Percentiles rank a stretch among this genome's conserved stretches.
These are phyloP conservation scores for Atkinsonella hypoxylon DNA, from an alignment of 2,329 filamentous ascomycete species.

Conservation along the genomic window DNA sequence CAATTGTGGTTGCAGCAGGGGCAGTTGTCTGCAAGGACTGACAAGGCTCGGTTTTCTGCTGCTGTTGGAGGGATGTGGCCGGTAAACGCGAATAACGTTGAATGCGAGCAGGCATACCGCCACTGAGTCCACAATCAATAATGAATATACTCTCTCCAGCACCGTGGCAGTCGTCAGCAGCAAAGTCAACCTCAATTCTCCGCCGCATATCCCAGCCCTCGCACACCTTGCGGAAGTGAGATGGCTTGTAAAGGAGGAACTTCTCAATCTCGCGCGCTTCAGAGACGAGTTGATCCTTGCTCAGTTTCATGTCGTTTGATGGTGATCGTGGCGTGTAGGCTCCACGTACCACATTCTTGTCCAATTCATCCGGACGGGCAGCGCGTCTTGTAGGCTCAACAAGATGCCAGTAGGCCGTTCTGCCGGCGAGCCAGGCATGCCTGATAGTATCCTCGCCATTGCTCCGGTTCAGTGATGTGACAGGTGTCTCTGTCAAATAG, in stretches of 20 bases:
- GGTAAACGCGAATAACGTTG: conserved; percentile 30
- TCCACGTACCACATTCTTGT: conserved; percentile 53
- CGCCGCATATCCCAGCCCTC: conserved; percentile 88
- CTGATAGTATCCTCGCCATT: conserved; percentile 46
- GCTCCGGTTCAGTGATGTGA: conserved; percentile 35
- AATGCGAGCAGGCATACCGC: conserved; percentile 35
- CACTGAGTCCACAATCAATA: conserved; percentile 58
- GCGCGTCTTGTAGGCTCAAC: conserved; percentile 65
- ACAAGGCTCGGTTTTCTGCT: conserved; percentile 4
- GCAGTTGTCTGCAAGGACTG: background rate
- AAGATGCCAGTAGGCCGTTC: conserved; percentile 69
- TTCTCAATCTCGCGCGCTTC: conserved; percentile 75
- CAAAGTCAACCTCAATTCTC: conserved; percentile 78
- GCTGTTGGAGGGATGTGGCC: conserved; percentile 9
- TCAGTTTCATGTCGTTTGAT: conserved; percentile 59
- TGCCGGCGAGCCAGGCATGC: conserved; percentile 69
- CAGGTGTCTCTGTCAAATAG: conserved; percentile 64
- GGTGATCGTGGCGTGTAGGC: conserved; percentile 75
- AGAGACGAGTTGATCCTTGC: conserved; percentile 55
- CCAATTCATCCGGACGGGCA: conserved; percentile 61
- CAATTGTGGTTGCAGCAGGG: background rate
- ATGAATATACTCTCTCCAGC: conserved; percentile 69
- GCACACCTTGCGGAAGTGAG: conserved; percentile 67
- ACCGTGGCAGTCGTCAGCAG: conserved; percentile 61
- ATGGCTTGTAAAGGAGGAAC: conserved; percentile 60